Evolutionary conservation across 2,329 filamentous ascomycete genomes (phyloP), one percentile per base, ranked within the genome.

Genomic region (Xylaria polymorpha): DNA sequence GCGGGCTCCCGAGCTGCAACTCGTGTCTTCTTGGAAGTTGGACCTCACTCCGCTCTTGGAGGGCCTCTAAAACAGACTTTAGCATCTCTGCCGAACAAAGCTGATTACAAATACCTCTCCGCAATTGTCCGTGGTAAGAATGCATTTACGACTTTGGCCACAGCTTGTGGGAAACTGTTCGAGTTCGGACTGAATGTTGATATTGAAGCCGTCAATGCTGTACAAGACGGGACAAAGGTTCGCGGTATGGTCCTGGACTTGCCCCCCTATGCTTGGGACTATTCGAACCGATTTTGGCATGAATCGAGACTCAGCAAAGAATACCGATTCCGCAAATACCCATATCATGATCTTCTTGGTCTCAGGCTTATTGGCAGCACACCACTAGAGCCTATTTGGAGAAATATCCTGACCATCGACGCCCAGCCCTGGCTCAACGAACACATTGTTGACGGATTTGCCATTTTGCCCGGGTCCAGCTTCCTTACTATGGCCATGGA

Each of bases 361-460:
- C 50, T 25, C 2, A 66, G 66, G 35, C 25, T 68, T 1, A 53
- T 57, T 4, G 67, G 64, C 0, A 66, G 57, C 7, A 50, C 61
- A 1, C 67, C 64, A 64, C 50, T 57, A 10, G 20, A n/a, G 3
- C 67, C 67, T 4, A 14, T 39, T 9, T 71, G 60, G 61, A 63
- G 59, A 25, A 70, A 66, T 14, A 55, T 43, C 18, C 46, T 72
- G 1, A 35, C 50, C 8, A 43, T 72, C 3, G 22, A 14, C 3
- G 29, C 68, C 10, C 46, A 72, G 4, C 77, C 85, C 22, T 84
- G 84, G 65, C 79, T 83, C 6, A 74, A 79, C 22, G 82, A 84
- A 69, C 84, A 85, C 75, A 70, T 72, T 39, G 79, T 84, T 76
- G 56, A 46, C 1, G 12, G 29, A n/a, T 9, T 43, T 3, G n/a